Conservation (phyloP, 805 yeast genomes). For the Candida tammaniensis region DNA sequence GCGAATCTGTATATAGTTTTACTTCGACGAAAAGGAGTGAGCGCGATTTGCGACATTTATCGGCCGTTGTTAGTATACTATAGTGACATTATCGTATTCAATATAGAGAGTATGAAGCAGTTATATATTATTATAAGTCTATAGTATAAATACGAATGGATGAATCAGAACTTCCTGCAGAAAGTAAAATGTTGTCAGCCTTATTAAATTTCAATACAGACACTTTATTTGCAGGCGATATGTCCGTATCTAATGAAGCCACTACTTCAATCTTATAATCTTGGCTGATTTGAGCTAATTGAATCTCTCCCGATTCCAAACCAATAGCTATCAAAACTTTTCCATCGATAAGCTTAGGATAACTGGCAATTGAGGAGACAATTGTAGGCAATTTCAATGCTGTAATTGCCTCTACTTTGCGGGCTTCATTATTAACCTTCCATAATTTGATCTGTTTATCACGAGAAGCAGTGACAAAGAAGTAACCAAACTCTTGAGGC, state of each 20-base stretch:
- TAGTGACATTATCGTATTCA: too few species aligned
- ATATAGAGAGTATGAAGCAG: too few species aligned
- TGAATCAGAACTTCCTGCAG: conserved; percentile 64
- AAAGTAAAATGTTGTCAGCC: conserved; percentile 37
- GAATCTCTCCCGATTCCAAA: conserved; percentile 62
- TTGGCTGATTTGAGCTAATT: conserved; percentile 37
- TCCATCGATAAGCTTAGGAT: conserved; percentile 17
- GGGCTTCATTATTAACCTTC: conserved; percentile 40
- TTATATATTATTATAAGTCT: background rate
- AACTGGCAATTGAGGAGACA: conserved; percentile 66
- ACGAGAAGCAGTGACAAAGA: conserved; percentile 83
- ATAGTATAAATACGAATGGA: conserved; percentile 49
- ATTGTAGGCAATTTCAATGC: conserved; percentile 51
- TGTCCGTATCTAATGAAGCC: conserved; percentile 28
- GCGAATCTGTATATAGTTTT: too few species aligned
- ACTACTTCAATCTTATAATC: conserved; percentile 23
- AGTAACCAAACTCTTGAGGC: conserved; percentile 33
- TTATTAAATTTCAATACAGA: conserved; percentile 59
- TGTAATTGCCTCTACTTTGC: conserved; percentile 30
- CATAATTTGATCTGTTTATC: conserved; percentile 79
- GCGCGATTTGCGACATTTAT: too few species aligned
- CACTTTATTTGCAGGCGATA: conserved; percentile 62
- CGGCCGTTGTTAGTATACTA: too few species aligned
- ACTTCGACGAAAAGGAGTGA: too few species aligned
- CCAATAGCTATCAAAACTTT: conserved; percentile 56